These are phyloP conservation scores for Schizochytrium sp. DNA, from an alignment of 108 stramenopile genomes.

Conservation along the genomic window DNA sequence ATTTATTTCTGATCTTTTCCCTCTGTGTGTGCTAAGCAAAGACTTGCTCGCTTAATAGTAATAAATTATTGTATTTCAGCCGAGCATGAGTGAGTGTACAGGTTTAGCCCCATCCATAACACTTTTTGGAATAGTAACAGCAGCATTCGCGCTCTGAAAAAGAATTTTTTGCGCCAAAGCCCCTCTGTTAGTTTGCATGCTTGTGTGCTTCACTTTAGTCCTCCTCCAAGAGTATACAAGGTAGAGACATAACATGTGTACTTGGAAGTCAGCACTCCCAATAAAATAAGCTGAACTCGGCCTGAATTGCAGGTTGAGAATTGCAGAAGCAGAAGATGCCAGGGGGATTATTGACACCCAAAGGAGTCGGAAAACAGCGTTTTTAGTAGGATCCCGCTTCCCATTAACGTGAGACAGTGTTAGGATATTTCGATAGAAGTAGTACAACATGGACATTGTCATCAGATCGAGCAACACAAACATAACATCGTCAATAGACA, in stretches of 20 bases:
- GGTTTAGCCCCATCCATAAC: too few relatives aligned
- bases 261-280: background rate
- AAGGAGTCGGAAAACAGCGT: background rate
- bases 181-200: too few relatives aligned
- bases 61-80: too few relatives aligned
- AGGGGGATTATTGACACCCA: background rate
- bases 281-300: background rate
- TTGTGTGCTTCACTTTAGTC: too few relatives aligned
- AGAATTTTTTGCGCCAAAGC: too few relatives aligned
- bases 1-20: too few relatives aligned
- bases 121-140: too few relatives aligned
- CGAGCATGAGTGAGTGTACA: too few relatives aligned
- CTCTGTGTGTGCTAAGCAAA: too few relatives aligned
- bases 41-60: too few relatives aligned
- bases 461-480: background rate
- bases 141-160: too few relatives aligned
- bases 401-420: background rate
- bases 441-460: background rate
- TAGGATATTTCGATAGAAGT: background rate
- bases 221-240: background rate
- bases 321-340: background rate
- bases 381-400: background rate
- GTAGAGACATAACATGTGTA: conserved; percentile 10
- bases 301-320: background rate
- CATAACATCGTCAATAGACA: background rate